phyloP scores from a whole-genome alignment of 306 rosid species.

The Malus asiatica region DNA sequence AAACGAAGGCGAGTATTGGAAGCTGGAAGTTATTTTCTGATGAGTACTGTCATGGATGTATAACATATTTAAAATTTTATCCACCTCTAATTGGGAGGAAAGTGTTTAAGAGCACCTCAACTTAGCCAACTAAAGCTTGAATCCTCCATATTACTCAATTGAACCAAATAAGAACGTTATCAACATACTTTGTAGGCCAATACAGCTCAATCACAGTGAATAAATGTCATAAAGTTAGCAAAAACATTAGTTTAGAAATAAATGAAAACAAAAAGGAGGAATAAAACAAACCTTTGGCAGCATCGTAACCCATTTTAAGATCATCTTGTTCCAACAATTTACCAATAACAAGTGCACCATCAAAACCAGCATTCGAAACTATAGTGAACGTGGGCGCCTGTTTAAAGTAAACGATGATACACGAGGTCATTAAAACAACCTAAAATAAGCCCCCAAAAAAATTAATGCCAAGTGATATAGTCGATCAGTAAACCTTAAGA shows the following conservation, averaged over 20 bases:
- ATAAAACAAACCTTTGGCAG: constrained; percentile 59
- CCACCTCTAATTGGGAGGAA: not conserved
- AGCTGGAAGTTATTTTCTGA: not conserved
- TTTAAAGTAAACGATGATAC: constrained; percentile 9
- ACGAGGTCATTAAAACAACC: constrained; percentile 16
- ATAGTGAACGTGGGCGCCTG: constrained; percentile 74
- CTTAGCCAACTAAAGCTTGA: not conserved
- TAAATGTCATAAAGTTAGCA: not conserved
- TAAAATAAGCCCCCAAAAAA: constrained; percentile 3
- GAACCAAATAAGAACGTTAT: not conserved
- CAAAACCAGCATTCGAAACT: constrained; percentile 80
- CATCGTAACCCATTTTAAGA: constrained; percentile 58
- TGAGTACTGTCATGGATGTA: not conserved
- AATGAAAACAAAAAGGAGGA: not conserved
- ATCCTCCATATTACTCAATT: not conserved
- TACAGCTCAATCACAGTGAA: not conserved
- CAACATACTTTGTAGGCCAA: not conserved
- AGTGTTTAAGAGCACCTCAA: not conserved
- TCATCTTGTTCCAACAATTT: constrained; percentile 87
- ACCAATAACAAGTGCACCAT: constrained; percentile 64
- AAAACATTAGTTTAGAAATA: not conserved
- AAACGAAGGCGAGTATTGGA: not conserved
- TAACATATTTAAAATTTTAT: not conserved
- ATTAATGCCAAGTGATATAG: not conserved
- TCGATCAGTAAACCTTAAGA: constrained; percentile 52